These are phyloP conservation scores for Allantophomopsis lycopodina DNA, from an alignment of 2,329 filamentous ascomycete genomes.

Conservation along the genomic window DNA sequence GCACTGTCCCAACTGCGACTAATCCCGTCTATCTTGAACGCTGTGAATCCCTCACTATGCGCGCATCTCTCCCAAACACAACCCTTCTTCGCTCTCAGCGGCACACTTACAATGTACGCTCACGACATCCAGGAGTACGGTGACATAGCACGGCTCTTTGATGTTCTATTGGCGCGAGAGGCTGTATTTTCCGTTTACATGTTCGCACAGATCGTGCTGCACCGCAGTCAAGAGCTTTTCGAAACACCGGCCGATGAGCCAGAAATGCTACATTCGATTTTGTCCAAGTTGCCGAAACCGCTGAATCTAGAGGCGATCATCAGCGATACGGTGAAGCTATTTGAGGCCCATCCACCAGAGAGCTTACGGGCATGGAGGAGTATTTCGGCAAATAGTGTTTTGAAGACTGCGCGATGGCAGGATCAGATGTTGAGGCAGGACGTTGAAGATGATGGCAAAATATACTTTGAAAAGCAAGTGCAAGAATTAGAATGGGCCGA, in stretches of 20 bases:
- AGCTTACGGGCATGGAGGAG: conserved; percentile 55
- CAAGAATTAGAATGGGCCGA: conserved; percentile 58
- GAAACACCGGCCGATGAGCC: conserved; percentile 71
- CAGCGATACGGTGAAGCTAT: conserved; percentile 46
- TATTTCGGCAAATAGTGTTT: conserved; percentile 64
- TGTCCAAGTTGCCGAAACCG: conserved; percentile 74
- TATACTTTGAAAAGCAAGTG: conserved; percentile 57
- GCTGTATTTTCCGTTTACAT: conserved; percentile 86
- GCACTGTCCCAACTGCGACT: conserved; percentile 77
- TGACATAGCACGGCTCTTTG: conserved; percentile 82
- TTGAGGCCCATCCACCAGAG: conserved; percentile 56
- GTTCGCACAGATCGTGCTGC: conserved; percentile 77
- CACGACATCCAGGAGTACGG: conserved; percentile 87
- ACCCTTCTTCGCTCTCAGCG: conserved; percentile 88
- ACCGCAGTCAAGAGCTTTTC: conserved; percentile 71
- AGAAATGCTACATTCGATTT: conserved; percentile 80
- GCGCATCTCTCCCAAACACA: conserved; percentile 63
- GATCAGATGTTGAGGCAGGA: conserved; percentile 36
- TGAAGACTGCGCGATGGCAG: conserved; percentile 63
- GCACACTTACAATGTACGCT: conserved; percentile 88
- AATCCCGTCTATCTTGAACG: conserved; percentile 66
- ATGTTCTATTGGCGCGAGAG: conserved; percentile 76
- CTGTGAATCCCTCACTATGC: conserved; percentile 58
- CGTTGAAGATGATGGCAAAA: conserved; percentile 48
- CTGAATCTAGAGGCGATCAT: conserved; percentile 74